Conservation (phyloP, 805 yeast genomes). For the Deakozyma indianensis region DNA sequence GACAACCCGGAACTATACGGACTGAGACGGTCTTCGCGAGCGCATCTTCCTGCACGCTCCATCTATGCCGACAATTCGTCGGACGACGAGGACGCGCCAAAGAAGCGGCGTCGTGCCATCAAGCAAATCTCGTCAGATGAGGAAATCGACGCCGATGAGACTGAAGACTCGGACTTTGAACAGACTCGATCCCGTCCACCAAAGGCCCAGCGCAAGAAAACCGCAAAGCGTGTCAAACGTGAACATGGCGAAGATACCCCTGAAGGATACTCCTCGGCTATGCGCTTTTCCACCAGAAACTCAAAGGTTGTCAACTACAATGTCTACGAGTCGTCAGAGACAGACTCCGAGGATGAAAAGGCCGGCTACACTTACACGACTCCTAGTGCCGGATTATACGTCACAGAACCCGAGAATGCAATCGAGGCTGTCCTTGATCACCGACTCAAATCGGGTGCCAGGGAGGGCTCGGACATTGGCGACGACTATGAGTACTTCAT, state of each 20-base stretch:
- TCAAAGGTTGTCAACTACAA: conserved; percentile 60
- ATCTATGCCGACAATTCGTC: conserved; percentile 10
- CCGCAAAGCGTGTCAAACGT: conserved; percentile 8
- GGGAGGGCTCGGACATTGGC: conserved; percentile 18
- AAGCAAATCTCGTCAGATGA: conserved; percentile 2
- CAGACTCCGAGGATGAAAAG: conserved; percentile 30
- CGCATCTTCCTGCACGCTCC: conserved; percentile 24
- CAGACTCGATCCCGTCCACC: conserved; percentile 3
- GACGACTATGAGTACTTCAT: conserved; percentile 37
- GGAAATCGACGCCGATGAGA: conserved; percentile 12
- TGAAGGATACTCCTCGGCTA: conserved; percentile 12
- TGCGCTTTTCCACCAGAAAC: conserved; percentile 67
- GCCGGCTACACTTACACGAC: conserved; percentile 15
- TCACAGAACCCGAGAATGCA: conserved; percentile 25
- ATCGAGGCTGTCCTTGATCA: conserved; percentile 44
- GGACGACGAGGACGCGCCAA: conserved; percentile 13
- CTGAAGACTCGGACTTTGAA: conserved; percentile 9
- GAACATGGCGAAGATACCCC: conserved; percentile 11
- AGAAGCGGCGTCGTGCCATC: neutral
- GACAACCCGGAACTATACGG: conserved; percentile 76
- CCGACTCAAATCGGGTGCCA: conserved; percentile 26
- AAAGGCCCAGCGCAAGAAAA: conserved; percentile 4
- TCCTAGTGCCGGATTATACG: conserved; percentile 7
- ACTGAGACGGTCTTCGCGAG: conserved; percentile 59
- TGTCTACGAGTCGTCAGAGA: conserved; percentile 40